phyloP scores from a whole-genome alignment of 768 basidiomycete species.

The Boletellus ananiceps region DNA sequence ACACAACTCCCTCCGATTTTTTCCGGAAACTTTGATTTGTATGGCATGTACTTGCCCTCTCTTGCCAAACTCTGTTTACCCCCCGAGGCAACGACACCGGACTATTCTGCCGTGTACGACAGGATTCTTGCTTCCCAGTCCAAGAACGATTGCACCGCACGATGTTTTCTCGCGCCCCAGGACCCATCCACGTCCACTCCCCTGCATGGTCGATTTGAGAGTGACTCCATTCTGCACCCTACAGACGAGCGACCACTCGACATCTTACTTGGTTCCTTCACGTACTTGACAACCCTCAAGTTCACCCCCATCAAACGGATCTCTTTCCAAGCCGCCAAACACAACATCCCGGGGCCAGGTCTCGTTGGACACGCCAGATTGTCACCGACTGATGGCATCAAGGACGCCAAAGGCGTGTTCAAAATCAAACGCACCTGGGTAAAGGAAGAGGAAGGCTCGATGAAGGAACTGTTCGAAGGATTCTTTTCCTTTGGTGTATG shows the following conservation, averaged over 20 bases:
- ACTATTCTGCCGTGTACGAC: conserved; percentile 32
- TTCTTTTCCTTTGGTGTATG: conserved; percentile 34
- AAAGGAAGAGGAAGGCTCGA: conserved; percentile 12
- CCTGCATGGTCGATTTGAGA: conserved; percentile 23
- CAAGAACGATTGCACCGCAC: conserved; percentile 35
- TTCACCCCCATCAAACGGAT: conserved; percentile 26
- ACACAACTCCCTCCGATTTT: conserved; percentile 12
- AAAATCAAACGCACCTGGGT: conserved; percentile 36
- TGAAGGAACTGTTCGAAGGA: conserved; percentile 39
- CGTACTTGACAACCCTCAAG: conserved; percentile 21
- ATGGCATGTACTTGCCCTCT: conserved; percentile 37
- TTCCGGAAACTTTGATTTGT: conserved; percentile 38
- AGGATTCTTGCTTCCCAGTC: conserved; percentile 36
- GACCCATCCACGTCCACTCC: conserved; percentile 9
- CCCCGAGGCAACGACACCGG: conserved; percentile 19
- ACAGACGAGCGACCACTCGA: conserved; percentile 35
- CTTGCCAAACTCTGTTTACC: conserved; percentile 33
- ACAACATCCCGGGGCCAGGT: conserved; percentile 22
- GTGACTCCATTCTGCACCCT: conserved; percentile 28
- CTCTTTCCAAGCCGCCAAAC: conserved; percentile 24
- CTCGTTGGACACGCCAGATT: conserved; percentile 27
- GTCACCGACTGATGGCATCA: conserved; percentile 30
- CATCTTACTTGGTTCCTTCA: conserved; percentile 24
- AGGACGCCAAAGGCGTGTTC: conserved; percentile 31
- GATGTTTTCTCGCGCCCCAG: conserved; percentile 23